Evolutionary conservation across 2,329 filamentous ascomycete genomes (phyloP), one percentile per base, ranked within the genome.

Genomic region (Plenodomus lindquistii): DNA sequence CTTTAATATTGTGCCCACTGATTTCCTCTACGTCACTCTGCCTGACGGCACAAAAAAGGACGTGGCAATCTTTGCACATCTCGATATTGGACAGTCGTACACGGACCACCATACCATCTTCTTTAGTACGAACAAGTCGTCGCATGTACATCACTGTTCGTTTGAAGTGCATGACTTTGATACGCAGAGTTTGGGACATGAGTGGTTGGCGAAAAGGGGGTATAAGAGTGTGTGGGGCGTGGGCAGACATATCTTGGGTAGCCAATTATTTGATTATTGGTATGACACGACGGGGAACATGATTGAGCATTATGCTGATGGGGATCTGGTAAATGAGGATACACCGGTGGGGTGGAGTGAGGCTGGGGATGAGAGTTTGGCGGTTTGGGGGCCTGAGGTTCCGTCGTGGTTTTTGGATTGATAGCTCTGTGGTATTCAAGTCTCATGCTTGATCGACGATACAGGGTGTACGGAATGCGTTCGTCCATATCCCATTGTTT

Each of bases 231-330:
- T 85, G 53, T 90, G 87, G 87, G 87, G 87, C 1, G 81, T 90
- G 0, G 87, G 87, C 0, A 72, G 87, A 43, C 86, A 89, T 73
- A 80, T 88, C 18, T 76, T 89, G 59, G 86, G 86, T 3, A 84
- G 80, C 54, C 86, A 89, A 71, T 83, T 89, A 42, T 90, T 89
- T 58, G 85, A 89, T 62, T 88, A 88, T 67, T 88, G 85, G 85
- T 85, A 82, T 62, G 85, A 88, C 69, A 81, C 81, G 0, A 78
- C 75, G 2, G 76, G 77, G 0, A 85, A 86, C 62, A 86, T 87
- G 69, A 73, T 87, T 62, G 85, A 87, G 71, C 85, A 88, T 67
- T 89, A 89, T 59, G 82, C 85, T 15, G 86, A 89, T 65, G 86
- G 86, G 1, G 86, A 89, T 70, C 59, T 86, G 55, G 78, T 88